Base-by-base conservation (phyloP, 164 flowering plant genomes). In the Buxus sempervirens region DNA sequence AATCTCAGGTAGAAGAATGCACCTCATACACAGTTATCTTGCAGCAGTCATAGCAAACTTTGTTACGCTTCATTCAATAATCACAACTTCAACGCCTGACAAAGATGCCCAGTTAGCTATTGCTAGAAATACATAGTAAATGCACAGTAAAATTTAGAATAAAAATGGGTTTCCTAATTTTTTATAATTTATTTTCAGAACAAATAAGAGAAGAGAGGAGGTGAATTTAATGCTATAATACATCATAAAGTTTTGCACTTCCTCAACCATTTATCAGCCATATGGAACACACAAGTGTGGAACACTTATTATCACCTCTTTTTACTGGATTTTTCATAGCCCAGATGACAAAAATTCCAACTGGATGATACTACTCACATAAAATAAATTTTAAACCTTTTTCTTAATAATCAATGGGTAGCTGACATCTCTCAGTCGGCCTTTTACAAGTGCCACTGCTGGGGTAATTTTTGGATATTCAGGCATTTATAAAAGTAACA, bases 61-160 rank as follows among this genome's bases (percentile, higher is more conserved):
- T 42, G 60, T 27, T 58, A 26, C 54, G n/a, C n/a, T n/a, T n/a
- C n/a, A n/a, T 60, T 45, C 41, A 16, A 54, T 53, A 41, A 21
- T 66, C 48, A 42, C 66, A 53, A 27, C 66, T 28, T 58, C 42
- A 41, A 60, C n/a, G 23, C 70, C 75, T 71, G 65, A n/a, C 20
- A 32, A 64, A n/a, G 48, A 21, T 24, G 20, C 61, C 0, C 42
- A 36, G 61, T 36, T 54, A 66, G 68, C 53, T 21, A 66, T 45
- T 15, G 12, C 14, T 8, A 48, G 27, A 49, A 24, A 49, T 49
- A 16, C 18, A 10, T 5, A 45, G 12, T 45, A 45, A 45, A 45
- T 10, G 51, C 51, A 45, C 18, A 45, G 12, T 6, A 45, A 45
- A 45, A 45, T 45, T 15, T 10, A 15, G 18, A 45, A 10, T 10